Percentiles rank a stretch among this genome's conserved stretches.
phyloP scores from a whole-genome alignment of 345 rosid genomes.

The Euphorbia lathyris region DNA sequence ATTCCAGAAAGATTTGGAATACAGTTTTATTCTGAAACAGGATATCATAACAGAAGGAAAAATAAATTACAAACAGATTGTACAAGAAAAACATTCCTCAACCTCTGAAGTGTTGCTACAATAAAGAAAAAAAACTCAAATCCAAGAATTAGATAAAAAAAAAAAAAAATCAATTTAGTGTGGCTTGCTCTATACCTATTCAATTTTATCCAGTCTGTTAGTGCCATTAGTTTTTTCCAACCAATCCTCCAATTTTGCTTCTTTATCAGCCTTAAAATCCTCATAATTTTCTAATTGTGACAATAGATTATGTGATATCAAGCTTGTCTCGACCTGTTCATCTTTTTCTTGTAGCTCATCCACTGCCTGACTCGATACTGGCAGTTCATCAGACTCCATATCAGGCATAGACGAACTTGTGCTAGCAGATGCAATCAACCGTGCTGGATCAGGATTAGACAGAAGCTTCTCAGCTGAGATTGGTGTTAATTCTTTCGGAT shows the following conservation, averaged over 20 bases:
- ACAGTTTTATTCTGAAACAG: not conserved
- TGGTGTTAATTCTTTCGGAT: slow-evolving; percentile 40
- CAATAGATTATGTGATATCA: slow-evolving; percentile 1
- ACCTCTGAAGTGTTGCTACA: not conserved
- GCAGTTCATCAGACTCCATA: slow-evolving; percentile 53
- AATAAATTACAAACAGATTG: slow-evolving; percentile 8
- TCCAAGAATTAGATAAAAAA: not conserved
- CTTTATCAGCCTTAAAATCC: slow-evolving; percentile 70
- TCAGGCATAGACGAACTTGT: slow-evolving; percentile 38
- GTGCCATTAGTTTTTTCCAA: slow-evolving; percentile 42
- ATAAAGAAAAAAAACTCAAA: not conserved
- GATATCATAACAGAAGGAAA: not conserved
- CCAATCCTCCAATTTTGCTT: slow-evolving; percentile 82
- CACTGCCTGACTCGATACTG: slow-evolving; percentile 39
- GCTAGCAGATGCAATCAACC: slow-evolving; percentile 37
- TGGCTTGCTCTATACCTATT: slow-evolving; percentile 3
- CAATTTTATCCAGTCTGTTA: slow-evolving; percentile 1
- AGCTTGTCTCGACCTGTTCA: slow-evolving; percentile 21
- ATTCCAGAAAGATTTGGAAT: not conserved
- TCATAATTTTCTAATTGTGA: slow-evolving; percentile 40
- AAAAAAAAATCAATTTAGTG: no score
- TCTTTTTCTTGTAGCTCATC: slow-evolving; percentile 35
- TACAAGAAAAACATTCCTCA: not conserved
- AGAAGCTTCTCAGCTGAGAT: slow-evolving; percentile 31
- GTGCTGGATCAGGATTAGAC: slow-evolving; percentile 22